These are phyloP conservation scores for Cordyceps tenuipes DNA, from an alignment of 2,329 filamentous ascomycete species.

Conservation along the genomic window DNA sequence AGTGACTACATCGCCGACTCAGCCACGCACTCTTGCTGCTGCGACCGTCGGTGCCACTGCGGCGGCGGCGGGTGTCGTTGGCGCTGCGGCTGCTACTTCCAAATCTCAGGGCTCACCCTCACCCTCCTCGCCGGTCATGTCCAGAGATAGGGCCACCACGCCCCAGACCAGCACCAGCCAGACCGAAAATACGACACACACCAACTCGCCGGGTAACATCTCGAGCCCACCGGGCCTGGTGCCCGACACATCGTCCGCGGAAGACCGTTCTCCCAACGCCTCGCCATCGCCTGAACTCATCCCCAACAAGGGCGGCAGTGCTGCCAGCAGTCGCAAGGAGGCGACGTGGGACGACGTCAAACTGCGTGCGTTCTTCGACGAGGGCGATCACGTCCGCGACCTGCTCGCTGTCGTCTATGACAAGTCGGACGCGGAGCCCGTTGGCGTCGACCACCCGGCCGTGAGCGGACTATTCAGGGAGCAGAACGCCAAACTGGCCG, in stretches of 20 bases:
- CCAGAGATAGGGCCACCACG: constrained; percentile 22
- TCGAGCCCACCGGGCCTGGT: constrained; percentile 58
- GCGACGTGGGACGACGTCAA: constrained; percentile 71
- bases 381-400: constrained; percentile 80
- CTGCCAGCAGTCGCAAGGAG: constrained; percentile 30
- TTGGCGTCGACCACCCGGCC: constrained; percentile 76
- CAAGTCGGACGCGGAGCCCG: constrained; percentile 73
- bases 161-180: constrained; percentile 19
- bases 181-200: constrained; percentile 48
- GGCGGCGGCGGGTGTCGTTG: background rate
- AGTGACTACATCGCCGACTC: constrained; percentile 4
- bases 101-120: background rate
- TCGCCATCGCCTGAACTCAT: constrained; percentile 57
- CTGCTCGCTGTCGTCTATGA: constrained; percentile 88
- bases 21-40: constrained; percentile 20
- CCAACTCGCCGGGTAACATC: constrained; percentile 27
- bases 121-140: background rate
- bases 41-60: constrained; percentile 26
- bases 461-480: constrained; percentile 74
- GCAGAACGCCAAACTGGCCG: constrained; percentile 75
- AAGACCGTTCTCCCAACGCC: constrained; percentile 54
- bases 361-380: constrained; percentile 83
- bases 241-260: constrained; percentile 63
- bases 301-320: constrained; percentile 32
- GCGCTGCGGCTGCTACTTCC: background rate